Evolutionary conservation across 2,329 filamentous ascomycete species (phyloP).

Genomic region (Paramyrothecium sp.): DNA sequence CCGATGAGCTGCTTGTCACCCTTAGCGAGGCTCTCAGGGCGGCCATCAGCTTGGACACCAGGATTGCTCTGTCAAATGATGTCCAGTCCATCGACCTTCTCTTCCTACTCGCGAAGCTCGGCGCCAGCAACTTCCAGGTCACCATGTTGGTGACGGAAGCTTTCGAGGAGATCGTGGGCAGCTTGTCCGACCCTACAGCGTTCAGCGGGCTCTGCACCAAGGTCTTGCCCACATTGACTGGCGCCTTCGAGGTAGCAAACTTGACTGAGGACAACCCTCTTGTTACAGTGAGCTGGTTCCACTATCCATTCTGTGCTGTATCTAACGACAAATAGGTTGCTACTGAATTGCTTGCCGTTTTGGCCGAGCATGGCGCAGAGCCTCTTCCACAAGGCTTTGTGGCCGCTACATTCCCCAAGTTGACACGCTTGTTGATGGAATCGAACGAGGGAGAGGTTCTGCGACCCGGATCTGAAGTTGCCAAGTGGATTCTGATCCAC

Average conservation of each 20-base stretch:
- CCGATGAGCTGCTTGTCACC: constrained; percentile 88
- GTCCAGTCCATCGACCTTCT: constrained; percentile 77
- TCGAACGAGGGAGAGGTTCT: constrained; percentile 87
- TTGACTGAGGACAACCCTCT: constrained; percentile 83
- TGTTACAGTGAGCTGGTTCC: constrained; percentile 58
- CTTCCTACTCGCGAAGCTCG: constrained; percentile 85
- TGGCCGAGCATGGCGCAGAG: constrained; percentile 79
- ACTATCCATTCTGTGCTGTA: constrained; percentile 1
- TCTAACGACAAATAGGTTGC: constrained; percentile 55
- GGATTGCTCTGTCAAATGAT: constrained; percentile 69
- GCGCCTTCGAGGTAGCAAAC: constrained; percentile 84
- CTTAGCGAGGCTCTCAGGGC: constrained; percentile 83
- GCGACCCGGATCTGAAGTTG: constrained; percentile 78
- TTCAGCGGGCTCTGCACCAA: constrained; percentile 81
- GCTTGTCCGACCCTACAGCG: constrained; percentile 63
- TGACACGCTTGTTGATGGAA: constrained; percentile 78
- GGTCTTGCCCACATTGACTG: constrained; percentile 82
- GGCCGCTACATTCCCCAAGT: constrained; percentile 79
- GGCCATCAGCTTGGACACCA: constrained; percentile 76
- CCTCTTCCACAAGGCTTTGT: constrained; percentile 88
- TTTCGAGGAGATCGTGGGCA: constrained; percentile 81
- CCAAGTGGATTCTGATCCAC: constrained; percentile 87
- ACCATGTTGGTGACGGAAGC: constrained; percentile 84
- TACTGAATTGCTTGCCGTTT: constrained; percentile 75
- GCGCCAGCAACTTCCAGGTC: constrained; percentile 87